Conservation (phyloP, 495 filamentous ascomycete species). For the Glutinoglossum americanum region DNA sequence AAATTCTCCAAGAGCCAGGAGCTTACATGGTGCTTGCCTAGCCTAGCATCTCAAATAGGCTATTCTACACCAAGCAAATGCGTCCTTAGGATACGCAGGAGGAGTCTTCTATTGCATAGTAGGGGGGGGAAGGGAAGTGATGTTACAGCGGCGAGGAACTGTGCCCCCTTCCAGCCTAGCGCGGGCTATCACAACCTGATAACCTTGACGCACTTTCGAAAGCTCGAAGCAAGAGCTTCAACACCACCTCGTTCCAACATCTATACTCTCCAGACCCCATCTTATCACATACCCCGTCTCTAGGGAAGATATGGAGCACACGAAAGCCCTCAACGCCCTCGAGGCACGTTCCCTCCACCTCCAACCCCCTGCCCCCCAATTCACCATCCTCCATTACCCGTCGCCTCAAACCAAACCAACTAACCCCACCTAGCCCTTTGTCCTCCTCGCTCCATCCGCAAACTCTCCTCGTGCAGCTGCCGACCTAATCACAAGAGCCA, state of each 20-base stretch:
- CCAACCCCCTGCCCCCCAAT: background rate
- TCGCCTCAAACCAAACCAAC: background rate
- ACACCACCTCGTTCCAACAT: background rate
- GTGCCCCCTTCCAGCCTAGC: background rate
- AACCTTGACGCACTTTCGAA: background rate
- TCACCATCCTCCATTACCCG: no score
- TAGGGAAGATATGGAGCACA: constrained; percentile 46
- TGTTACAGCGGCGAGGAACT: no score
- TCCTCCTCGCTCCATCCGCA: constrained; percentile 70
- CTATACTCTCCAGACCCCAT: background rate
- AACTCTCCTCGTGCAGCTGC: constrained; percentile 63
- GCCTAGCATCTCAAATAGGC: no score
- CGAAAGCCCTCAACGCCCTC: constrained; percentile 66
- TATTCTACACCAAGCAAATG: no score
- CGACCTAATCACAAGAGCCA: constrained; percentile 73
- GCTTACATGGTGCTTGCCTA: no score
- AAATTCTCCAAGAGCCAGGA: no score
- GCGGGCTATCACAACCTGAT: background rate
- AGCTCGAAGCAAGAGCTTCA: background rate
- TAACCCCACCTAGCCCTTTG: constrained; percentile 33
- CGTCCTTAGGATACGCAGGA: no score
- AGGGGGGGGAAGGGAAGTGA: no score
- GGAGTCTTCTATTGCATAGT: no score
- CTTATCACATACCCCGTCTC: background rate
- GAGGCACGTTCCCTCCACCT: constrained; percentile 3